Evolutionary conservation across 805 yeast genomes (phyloP).

Genomic region (Hanseniaspora vineae): DNA sequence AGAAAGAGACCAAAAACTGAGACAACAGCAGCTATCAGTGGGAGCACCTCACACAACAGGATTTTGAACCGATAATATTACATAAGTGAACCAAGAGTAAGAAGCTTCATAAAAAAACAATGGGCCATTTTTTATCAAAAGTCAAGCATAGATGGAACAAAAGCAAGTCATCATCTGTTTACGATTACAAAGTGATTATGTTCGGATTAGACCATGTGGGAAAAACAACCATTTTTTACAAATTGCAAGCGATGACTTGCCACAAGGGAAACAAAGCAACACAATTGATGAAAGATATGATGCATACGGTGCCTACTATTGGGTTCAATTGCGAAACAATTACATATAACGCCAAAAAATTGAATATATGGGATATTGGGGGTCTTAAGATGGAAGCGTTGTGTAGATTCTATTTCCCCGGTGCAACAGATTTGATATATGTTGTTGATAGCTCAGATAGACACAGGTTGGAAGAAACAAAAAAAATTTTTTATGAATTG

Average conservation of each 20-base stretch:
- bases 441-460: constrained; percentile 77
- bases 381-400: constrained; percentile 86
- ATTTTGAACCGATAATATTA: no score
- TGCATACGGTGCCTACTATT: constrained; percentile 75
- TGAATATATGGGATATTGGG: constrained; percentile 92
- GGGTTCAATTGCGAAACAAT: constrained; percentile 80
- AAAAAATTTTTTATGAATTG: constrained; percentile 62
- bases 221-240: constrained; percentile 77
- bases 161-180: constrained; percentile 16
- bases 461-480: constrained; percentile 63
- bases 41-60: no score
- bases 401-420: constrained; percentile 93
- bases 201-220: constrained; percentile 91
- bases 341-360: constrained; percentile 65
- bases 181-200: constrained; percentile 56
- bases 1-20: no score
- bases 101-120: neutral
- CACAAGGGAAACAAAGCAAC: neutral
- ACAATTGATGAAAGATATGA: constrained; percentile 58
- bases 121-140: neutral
- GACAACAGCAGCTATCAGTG: no score
- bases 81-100: neutral
- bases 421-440: constrained; percentile 82
- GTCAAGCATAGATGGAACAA: constrained; percentile 7
- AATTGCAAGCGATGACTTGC: constrained; percentile 27